These are phyloP conservation scores for Jatropha multifida DNA, from an alignment of 441 rosid genomes.

Conservation along the genomic window DNA sequence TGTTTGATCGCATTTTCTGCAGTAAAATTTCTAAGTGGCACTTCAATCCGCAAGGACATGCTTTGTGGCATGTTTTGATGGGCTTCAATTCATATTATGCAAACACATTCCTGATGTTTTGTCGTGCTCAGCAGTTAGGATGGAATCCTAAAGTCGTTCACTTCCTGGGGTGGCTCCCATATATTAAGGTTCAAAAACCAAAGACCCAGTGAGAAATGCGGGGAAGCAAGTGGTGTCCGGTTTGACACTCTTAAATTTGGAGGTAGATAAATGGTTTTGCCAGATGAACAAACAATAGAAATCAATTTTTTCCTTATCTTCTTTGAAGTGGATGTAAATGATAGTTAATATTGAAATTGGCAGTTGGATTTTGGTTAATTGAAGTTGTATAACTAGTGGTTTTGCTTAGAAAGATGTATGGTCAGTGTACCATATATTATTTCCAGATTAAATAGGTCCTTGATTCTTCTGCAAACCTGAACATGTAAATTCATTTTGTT, in stretches of 20 bases:
- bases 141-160: constrained; percentile 77
- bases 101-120: constrained; percentile 89
- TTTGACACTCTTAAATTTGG: background rate
- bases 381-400: constrained; percentile 20
- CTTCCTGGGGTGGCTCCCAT: constrained; percentile 63
- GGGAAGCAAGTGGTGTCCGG: background rate
- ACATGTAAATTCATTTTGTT: constrained; percentile 12
- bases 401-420: constrained; percentile 16
- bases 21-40: constrained; percentile 51
- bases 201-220: constrained; percentile 50
- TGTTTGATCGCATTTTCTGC: constrained; percentile 65
- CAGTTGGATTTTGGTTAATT: constrained; percentile 16
- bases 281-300: constrained; percentile 21
- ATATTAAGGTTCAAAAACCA: constrained; percentile 74
- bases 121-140: constrained; percentile 79
- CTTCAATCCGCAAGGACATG: constrained; percentile 88
- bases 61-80: constrained; percentile 84
- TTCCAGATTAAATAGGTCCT: background rate
- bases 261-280: constrained; percentile 29
- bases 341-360: constrained; percentile 15
- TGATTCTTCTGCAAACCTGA: background rate
- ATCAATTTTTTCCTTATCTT: constrained; percentile 14
- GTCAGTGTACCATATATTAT: constrained; percentile 12
- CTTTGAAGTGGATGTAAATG: constrained; percentile 32
- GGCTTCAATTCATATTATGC: constrained; percentile 82